These are phyloP conservation scores for Yarrowia sp. DNA, from an alignment of 805 yeast species.

Conservation along the genomic window DNA sequence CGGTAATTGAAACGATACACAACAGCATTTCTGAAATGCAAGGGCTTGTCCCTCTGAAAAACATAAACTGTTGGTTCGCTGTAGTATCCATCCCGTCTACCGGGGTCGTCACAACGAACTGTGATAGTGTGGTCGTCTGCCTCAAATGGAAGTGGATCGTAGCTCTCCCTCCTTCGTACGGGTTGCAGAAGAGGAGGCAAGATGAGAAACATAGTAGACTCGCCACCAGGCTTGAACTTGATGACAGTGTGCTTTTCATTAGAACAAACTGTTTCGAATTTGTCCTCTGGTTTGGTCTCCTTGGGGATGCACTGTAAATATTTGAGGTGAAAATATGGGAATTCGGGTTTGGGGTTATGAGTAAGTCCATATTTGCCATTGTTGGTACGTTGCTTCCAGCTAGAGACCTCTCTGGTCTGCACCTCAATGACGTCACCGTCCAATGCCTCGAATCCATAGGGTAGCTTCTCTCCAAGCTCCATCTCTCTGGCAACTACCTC, in stretches of 20 bases:
- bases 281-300: not conserved
- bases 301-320: not conserved
- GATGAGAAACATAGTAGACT: not conserved
- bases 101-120: not conserved
- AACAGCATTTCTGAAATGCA: not conserved
- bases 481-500: not conserved
- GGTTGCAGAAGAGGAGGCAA: not conserved
- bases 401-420: not conserved
- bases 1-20: not conserved
- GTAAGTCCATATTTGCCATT: not conserved
- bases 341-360: not conserved
- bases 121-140: not conserved
- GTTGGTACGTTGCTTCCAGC: not conserved
- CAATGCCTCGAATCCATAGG: not conserved
- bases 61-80: not conserved
- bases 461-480: not conserved
- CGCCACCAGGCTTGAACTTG: not conserved
- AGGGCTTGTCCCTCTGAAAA: not conserved
- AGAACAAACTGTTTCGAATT: not conserved
- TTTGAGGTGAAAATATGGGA: not conserved
- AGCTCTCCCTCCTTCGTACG: not conserved
- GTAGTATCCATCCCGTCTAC: too few relatives aligned
- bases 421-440: not conserved
- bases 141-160: not conserved
- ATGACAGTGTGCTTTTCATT: not conserved